phyloP scores from a whole-genome alignment of 495 filamentous ascomycete genomes.

The Neurospora terricola region DNA sequence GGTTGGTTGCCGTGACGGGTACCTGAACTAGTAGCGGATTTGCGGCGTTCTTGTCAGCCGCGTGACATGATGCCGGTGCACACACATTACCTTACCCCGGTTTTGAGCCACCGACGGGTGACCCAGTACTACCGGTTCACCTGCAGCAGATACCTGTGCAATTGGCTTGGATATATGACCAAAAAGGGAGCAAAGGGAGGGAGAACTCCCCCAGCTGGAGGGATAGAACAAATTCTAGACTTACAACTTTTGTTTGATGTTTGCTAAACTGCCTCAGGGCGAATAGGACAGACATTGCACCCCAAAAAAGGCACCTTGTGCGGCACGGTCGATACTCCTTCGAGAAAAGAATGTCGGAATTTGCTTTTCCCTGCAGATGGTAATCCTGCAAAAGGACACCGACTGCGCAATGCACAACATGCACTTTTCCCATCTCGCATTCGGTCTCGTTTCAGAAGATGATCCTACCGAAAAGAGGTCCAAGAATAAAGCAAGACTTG shows the following conservation, averaged over 20 bases:
- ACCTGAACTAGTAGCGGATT: not conserved
- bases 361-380: not conserved
- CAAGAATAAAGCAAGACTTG: not conserved
- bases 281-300: not conserved
- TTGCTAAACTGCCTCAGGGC: not conserved
- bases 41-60: not conserved
- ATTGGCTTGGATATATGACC: not conserved
- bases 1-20: not conserved
- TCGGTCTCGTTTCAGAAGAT: not conserved
- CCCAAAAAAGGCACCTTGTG: not conserved
- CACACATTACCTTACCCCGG: not conserved
- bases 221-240: not conserved
- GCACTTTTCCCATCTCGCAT: not conserved
- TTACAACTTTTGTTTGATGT: not conserved
- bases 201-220: not conserved
- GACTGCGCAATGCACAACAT: not conserved
- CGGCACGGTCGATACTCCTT: not conserved
- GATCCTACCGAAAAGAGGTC: not conserved
- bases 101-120: not conserved
- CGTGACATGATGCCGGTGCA: not conserved
- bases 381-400: not conserved
- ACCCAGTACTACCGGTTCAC: not conserved
- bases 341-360: not conserved
- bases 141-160: not conserved
- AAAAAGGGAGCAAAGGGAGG: not conserved